Evolutionary conservation across 208 protist species (phyloP).

Genomic region (Acanthamoeba culbertsoni): DNA sequence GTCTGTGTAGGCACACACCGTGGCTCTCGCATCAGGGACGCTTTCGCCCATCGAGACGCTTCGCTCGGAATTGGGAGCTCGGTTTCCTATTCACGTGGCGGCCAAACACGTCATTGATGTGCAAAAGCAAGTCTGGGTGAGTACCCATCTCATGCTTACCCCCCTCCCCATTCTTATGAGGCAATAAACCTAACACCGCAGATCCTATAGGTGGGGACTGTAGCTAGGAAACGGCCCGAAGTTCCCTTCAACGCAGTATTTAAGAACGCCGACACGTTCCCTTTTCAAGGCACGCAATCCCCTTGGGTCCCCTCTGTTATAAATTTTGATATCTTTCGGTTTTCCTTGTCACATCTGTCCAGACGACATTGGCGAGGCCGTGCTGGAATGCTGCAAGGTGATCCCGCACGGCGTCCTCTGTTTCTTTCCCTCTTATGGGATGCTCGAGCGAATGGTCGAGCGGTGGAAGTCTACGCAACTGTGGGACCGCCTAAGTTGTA

Average conservation of each 20-base stretch:
- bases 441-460: slow-evolving; percentile 50
- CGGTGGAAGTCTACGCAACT: slow-evolving; percentile 66
- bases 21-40: slow-evolving; percentile 96
- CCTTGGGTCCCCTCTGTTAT: neutral
- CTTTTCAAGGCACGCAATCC: slow-evolving; percentile 39
- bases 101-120: slow-evolving; percentile 91
- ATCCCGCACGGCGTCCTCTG: slow-evolving; percentile 75
- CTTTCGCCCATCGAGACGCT: slow-evolving; percentile 91
- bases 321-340: too few relatives aligned
- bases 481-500: slow-evolving; percentile 51
- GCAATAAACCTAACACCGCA: too few relatives aligned
- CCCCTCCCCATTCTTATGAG: neutral
- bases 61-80: slow-evolving; percentile 74
- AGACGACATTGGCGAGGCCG: slow-evolving; percentile 68
- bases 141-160: neutral
- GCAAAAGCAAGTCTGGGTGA: slow-evolving; percentile 65
- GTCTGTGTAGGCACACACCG: neutral
- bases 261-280: neutral
- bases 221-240: neutral
- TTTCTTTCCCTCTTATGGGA: slow-evolving; percentile 76
- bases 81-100: slow-evolving; percentile 86
- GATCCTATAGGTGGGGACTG: neutral
- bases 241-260: slow-evolving; percentile 61
- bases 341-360: too few relatives aligned
- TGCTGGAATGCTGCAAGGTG: slow-evolving; percentile 57